Percentiles rank a stretch among this genome's conserved stretches.
These are phyloP conservation scores for Hygrophorus russula DNA, from an alignment of 768 basidiomycete genomes.

Conservation along the genomic window DNA sequence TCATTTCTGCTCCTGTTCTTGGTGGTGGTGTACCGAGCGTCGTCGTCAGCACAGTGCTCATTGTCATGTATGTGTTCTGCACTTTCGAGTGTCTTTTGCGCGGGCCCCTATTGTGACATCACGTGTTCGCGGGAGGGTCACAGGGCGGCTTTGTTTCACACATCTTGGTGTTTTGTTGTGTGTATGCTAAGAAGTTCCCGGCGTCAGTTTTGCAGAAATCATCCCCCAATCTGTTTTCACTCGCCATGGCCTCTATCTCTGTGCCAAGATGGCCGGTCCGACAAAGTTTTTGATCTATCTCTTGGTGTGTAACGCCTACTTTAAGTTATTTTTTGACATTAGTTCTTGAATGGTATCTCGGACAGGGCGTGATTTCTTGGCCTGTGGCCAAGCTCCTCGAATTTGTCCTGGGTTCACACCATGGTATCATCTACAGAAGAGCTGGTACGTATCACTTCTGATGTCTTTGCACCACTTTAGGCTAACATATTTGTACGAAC, in stretches of 20 bases:
- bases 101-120: neutral
- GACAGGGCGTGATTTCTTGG: slow-evolving; percentile 67
- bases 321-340: neutral
- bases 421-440: slow-evolving; percentile 85
- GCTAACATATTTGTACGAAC: neutral
- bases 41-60: slow-evolving; percentile 71
- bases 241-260: slow-evolving; percentile 80
- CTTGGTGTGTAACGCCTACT: slow-evolving; percentile 33
- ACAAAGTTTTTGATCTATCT: slow-evolving; percentile 58
- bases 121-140: neutral
- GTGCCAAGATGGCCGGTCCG: slow-evolving; percentile 74
- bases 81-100: slow-evolving; percentile 6
- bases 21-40: slow-evolving; percentile 74
- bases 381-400: slow-evolving; percentile 80
- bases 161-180: too few species aligned
- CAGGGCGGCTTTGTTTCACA: too few species aligned
- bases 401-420: slow-evolving; percentile 67
- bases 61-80: slow-evolving; percentile 63
- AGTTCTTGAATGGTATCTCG: neutral
- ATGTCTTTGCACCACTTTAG: neutral
- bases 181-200: neutral
- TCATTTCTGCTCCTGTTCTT: slow-evolving; percentile 70
- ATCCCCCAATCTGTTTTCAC: slow-evolving; percentile 91
- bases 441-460: slow-evolving; percentile 26
- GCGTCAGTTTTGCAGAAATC: slow-evolving; percentile 72